Base-by-base conservation (phyloP, 129 eudicot genomes). In the Flaveria linearis region DNA sequence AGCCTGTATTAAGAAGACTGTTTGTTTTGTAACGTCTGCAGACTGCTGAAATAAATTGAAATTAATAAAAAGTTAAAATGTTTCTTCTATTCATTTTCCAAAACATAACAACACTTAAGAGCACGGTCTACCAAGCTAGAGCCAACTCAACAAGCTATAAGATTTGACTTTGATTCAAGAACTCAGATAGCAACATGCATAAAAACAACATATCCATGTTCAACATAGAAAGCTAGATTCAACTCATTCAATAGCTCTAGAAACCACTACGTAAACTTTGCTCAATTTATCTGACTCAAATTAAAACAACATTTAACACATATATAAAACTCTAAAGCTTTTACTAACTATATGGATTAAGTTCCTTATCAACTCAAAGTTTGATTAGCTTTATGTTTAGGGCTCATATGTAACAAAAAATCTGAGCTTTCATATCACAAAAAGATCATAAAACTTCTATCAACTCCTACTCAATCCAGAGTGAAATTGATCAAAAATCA, bases 161-260 rank as follows among this genome's bases (percentile, higher is more conserved):
- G n/a, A n/a, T n/a, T n/a, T n/a, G n/a, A n/a, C n/a, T n/a, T n/a
- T n/a, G n/a, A n/a, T n/a, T n/a, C n/a, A n/a, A n/a, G n/a, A n/a
- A n/a, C n/a, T n/a, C n/a, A 10, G 18, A 42, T 43, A 68, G 43
- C 43, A 62, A n/a, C 42, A 62, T 10, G 28, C 6, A 13, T 26
- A 62, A 62, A 62, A 1, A 62, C n/a, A n/a, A 23, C 68, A 62
- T 10, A 62, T 62, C 17, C 14, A 62, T 16, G 43, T 68, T 68
- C 28, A 10, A 68, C 42, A 68, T 16, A 68, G 16, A 51, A 66
- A 66, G 28, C 50, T 67, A n/a, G 72, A 41, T 10, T 41, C 42
- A 62, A 62, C 28, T 14, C 42, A 62, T 28, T 28, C 9, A n/a
- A 52, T 12, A 33, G 47, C 57, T 74, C 47, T 17, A 25, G 11